Evolutionary conservation across 441 rosid genomes (phyloP).

Genomic region (Iberis amara): DNA sequence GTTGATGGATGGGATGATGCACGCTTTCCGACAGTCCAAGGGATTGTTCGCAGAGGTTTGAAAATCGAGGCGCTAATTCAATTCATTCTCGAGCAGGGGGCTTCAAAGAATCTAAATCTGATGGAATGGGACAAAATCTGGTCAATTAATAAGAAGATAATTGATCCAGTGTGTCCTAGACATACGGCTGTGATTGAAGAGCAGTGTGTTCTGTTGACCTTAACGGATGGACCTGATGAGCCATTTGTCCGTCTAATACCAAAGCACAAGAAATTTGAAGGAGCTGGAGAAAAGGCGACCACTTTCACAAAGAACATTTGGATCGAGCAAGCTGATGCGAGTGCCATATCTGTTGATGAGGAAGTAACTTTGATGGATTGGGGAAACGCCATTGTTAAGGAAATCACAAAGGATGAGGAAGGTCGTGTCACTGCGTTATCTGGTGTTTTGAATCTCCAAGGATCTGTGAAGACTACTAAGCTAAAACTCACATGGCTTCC

Average conservation of each 20-base stretch:
- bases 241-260: conserved; percentile 78
- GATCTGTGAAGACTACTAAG: conserved; percentile 88
- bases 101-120: conserved; percentile 82
- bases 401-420: conserved; percentile 53
- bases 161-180: conserved; percentile 93
- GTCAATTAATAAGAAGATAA: conserved; percentile 83
- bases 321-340: conserved; percentile 78
- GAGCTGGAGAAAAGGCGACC: conserved; percentile 90
- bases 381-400: conserved; percentile 90
- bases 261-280: conserved; percentile 79
- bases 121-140: conserved; percentile 98
- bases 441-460: conserved; percentile 77
- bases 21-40: conserved; percentile 96
- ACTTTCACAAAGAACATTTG: conserved; percentile 71
- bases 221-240: conserved; percentile 62
- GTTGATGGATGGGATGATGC: conserved; percentile 99
- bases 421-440: conserved; percentile 51
- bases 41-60: conserved; percentile 86
- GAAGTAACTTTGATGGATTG: conserved; percentile 92
- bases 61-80: conserved; percentile 81
- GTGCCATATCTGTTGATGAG: conserved; percentile 54
- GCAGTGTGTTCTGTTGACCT: conserved; percentile 46
- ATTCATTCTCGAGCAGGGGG: conserved; percentile 92
- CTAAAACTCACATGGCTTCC: conserved; percentile 95
- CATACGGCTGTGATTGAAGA: conserved; percentile 86